phyloP scores from a whole-genome alignment of 208 protist species.

The Leishmania martiniquensis region DNA sequence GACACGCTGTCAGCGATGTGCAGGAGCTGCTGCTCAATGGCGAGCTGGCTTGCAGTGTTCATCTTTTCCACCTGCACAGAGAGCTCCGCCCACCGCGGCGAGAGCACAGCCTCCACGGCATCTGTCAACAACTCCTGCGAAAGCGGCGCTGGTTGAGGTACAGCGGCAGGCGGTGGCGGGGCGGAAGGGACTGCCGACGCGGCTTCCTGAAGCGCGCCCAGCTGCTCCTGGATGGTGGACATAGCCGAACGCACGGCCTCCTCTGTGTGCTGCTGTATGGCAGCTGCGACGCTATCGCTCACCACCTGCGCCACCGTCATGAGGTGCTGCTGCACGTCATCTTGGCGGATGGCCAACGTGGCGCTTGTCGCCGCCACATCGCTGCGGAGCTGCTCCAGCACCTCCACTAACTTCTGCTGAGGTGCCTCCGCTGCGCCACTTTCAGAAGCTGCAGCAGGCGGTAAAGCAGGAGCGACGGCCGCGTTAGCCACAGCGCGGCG shows the following conservation, averaged over 20 bases:
- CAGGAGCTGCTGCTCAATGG: conserved; percentile 31
- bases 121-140: conserved; percentile 36
- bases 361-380: conserved; percentile 21
- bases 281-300: conserved; percentile 59
- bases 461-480: not conserved
- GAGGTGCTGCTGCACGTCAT: conserved; percentile 47
- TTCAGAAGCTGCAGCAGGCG: conserved; percentile 5
- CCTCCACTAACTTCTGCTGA: conserved; percentile 16
- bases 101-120: conserved; percentile 57
- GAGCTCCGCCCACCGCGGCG: conserved; percentile 41
- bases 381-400: conserved; percentile 42
- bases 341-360: conserved; percentile 29
- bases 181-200: not conserved
- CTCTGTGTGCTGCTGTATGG: conserved; percentile 36
- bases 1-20: conserved; percentile 36
- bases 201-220: conserved; percentile 15
- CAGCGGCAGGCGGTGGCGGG: not conserved
- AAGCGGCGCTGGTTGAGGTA: conserved; percentile 11
- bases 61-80: conserved; percentile 32
- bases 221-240: conserved; percentile 29
- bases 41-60: conserved; percentile 28
- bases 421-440: not conserved
- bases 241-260: conserved; percentile 34
- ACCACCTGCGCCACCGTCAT: conserved; percentile 65
- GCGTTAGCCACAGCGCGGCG: not conserved